phyloP scores from a whole-genome alignment of 495 filamentous ascomycete genomes.

The Tuber umbilicatum region DNA sequence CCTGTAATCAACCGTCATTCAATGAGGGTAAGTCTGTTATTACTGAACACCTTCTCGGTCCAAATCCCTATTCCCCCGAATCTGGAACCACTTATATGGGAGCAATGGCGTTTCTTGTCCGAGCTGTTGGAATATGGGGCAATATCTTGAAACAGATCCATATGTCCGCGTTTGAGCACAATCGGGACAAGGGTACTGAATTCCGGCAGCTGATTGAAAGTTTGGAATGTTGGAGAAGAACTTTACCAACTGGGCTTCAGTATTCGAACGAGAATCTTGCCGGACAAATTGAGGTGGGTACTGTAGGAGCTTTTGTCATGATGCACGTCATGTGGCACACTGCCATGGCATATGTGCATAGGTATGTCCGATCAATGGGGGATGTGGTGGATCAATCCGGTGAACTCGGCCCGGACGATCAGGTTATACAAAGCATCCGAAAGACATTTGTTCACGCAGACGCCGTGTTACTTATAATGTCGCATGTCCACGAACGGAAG shows the following conservation, averaged over 20 bases:
- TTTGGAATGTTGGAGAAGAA: slow-evolving; percentile 35
- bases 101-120: slow-evolving; percentile 41
- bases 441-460: slow-evolving; percentile 43
- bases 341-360: slow-evolving; percentile 41
- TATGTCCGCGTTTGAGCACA: slow-evolving; percentile 34
- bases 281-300: slow-evolving; percentile 41
- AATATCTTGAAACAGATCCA: slow-evolving; percentile 41
- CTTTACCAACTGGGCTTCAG: slow-evolving; percentile 33
- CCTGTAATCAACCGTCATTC: slow-evolving; percentile 41
- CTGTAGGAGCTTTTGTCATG: slow-evolving; percentile 40
- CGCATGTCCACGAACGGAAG: slow-evolving; percentile 33
- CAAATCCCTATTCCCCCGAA: slow-evolving; percentile 31
- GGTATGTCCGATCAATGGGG: slow-evolving; percentile 39
- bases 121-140: slow-evolving; percentile 39
- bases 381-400: slow-evolving; percentile 8
- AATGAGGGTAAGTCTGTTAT: slow-evolving; percentile 32
- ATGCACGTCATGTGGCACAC: slow-evolving; percentile 44
- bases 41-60: slow-evolving; percentile 38
- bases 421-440: slow-evolving; percentile 36
- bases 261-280: slow-evolving; percentile 42
- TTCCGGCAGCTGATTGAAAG: slow-evolving; percentile 30
- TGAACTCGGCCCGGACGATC: slow-evolving; percentile 11
- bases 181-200: slow-evolving; percentile 21
- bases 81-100: slow-evolving; percentile 37
- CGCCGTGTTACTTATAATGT: slow-evolving; percentile 41